Conservation (phyloP, 1,139 yeast genomes). For the Saccharomyces hybrid region DNA sequence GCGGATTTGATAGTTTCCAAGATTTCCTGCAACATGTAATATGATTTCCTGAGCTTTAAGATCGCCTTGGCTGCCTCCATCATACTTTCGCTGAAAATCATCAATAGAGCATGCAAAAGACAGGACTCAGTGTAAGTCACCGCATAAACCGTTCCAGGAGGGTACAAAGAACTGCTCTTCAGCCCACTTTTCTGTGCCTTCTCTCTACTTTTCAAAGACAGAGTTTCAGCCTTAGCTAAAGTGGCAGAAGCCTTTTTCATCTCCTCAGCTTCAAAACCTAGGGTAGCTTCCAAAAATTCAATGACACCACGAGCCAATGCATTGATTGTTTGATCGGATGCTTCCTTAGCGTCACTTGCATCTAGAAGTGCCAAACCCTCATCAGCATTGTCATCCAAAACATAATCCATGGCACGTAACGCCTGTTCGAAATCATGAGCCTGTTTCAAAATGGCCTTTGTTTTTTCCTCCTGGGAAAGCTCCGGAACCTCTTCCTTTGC, state of each 20-base stretch:
- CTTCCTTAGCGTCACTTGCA: slow-evolving; percentile 38
- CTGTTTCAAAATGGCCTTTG: slow-evolving; percentile 35
- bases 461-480: slow-evolving; percentile 21
- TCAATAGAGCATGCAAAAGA: slow-evolving; percentile 69
- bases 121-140: slow-evolving; percentile 87
- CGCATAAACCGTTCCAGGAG: slow-evolving; percentile 91
- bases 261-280: slow-evolving; percentile 85
- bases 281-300: slow-evolving; percentile 82
- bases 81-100: slow-evolving; percentile 56
- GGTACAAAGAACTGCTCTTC: slow-evolving; percentile 63
- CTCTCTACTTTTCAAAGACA: slow-evolving; percentile 56
- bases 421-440: slow-evolving; percentile 62
- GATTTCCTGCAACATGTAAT: slow-evolving; percentile 75
- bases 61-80: slow-evolving; percentile 85
- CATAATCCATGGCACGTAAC: slow-evolving; percentile 82
- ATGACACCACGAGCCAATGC: slow-evolving; percentile 80
- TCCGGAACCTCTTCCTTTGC: slow-evolving; percentile 13
- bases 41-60: slow-evolving; percentile 77
- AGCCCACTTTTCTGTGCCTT: slow-evolving; percentile 52
- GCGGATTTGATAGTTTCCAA: slow-evolving; percentile 40
- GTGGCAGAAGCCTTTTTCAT: slow-evolving; percentile 73
- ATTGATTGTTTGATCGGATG: slow-evolving; percentile 48
- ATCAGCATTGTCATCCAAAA: slow-evolving; percentile 73
- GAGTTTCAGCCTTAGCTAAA: slow-evolving; percentile 62
- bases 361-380: slow-evolving; percentile 56